Evolutionary conservation across 2,329 filamentous ascomycete genomes (phyloP), one percentile per base, ranked within the genome.

Genomic region (Pyricularia sp.): DNA sequence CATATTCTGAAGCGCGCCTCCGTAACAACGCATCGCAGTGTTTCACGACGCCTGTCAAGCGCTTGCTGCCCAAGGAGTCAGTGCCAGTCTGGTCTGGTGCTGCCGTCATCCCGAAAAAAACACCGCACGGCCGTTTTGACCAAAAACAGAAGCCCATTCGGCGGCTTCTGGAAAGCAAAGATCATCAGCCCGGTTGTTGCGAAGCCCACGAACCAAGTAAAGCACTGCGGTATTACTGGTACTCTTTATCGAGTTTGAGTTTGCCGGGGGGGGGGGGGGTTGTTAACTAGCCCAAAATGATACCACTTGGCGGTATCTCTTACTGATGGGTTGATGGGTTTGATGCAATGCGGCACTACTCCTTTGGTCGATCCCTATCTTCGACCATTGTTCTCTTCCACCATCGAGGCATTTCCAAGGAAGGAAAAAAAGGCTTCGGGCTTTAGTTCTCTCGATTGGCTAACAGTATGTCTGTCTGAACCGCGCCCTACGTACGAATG

Each of bases 1-100:
- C 59, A 63, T 26, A 63, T 63, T 63, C 59, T 63, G 59, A 63
- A 63, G 59, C 59, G 59, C 26, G 23, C 28, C 59, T 63, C 59
- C 26, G 25, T 63, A 63, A 26, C 59, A 25, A 20, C 25, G 59
- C 59, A 63, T 63, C 28, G 14, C 26, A 63, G 59, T 63, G 59
- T 63, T 63, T 63, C 59, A 63, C 59, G 59, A 63, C 23, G 59
- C 59, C 58, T 61, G 58, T 61, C 23, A 26, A 61, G 58, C 12
- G 23, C 58, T 28, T 61, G 20, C 58, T 61, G 23, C 55, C 33
- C 33, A 36, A 17, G 33, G 11, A 61, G 42, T 55, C 20, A 9
- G 20, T 55, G 42, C 17, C 42, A 55, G 42, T 55, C 42, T 55
- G 42, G 20, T 55, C 42, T 55, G 42, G 20, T 55, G 20, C 33